These are phyloP conservation scores for Rhinocladiella mackenziei DNA, from an alignment of 2,329 filamentous ascomycete species.

Conservation along the genomic window DNA sequence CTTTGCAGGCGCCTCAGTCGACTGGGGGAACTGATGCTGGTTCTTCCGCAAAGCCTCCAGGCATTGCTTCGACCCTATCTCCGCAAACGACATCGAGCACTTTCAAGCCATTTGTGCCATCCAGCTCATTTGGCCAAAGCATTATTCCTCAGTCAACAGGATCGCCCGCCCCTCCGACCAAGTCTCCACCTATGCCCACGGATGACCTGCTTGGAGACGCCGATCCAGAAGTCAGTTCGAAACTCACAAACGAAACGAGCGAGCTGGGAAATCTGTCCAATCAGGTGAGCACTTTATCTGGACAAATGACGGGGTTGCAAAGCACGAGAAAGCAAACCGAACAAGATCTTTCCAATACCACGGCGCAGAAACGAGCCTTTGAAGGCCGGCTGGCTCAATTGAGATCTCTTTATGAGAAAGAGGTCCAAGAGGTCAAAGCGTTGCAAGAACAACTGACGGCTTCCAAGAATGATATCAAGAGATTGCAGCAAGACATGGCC, in stretches of 20 bases:
- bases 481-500: slow-evolving; percentile 77
- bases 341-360: slow-evolving; percentile 75
- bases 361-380: slow-evolving; percentile 85
- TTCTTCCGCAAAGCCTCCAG: slow-evolving; percentile 54
- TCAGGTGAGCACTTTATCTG: slow-evolving; percentile 84
- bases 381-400: slow-evolving; percentile 84
- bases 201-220: slow-evolving; percentile 90
- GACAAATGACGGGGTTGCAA: slow-evolving; percentile 91
- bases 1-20: slow-evolving; percentile 59
- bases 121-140: slow-evolving; percentile 84
- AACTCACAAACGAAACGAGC: slow-evolving; percentile 79
- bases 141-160: slow-evolving; percentile 75
- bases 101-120: slow-evolving; percentile 90
- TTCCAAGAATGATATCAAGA: slow-evolving; percentile 75
- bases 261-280: slow-evolving; percentile 95
- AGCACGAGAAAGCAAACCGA: slow-evolving; percentile 74
- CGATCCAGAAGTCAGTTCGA: slow-evolving; percentile 83
- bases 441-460: slow-evolving; percentile 77
- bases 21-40: slow-evolving; percentile 65
- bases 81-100: slow-evolving; percentile 40
- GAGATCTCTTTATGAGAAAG: slow-evolving; percentile 84
- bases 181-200: slow-evolving; percentile 49
- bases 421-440: slow-evolving; percentile 78
- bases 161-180: slow-evolving; percentile 42
- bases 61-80: slow-evolving; percentile 19